A percentile compares a stretch with the other conserved stretches of the same genome.
Evolutionary conservation across 495 filamentous ascomycete genomes (phyloP).

Genomic region (Penicillium atrosanguineum): DNA sequence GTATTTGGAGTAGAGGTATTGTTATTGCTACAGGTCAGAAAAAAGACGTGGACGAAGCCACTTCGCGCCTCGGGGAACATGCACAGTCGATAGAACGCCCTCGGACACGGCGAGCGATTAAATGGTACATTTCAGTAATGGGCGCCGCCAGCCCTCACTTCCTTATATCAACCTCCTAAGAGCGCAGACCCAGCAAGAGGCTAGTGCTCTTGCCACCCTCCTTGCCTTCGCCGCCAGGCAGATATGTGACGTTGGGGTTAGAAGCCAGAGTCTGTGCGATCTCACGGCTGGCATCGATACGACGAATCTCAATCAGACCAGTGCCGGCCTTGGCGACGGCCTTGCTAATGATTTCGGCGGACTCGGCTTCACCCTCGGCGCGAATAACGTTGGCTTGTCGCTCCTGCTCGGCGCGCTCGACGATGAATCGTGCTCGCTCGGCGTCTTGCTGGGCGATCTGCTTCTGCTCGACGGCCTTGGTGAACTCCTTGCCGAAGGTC

Average conservation of each 20-base stretch:
- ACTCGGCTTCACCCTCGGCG: slow-evolving; percentile 95
- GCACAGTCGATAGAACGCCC: slow-evolving; percentile 30
- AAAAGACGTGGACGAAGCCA: slow-evolving; percentile 20
- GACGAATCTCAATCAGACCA: slow-evolving; percentile 89
- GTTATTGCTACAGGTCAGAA: slow-evolving; percentile 45
- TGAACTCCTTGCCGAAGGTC: slow-evolving; percentile 99
- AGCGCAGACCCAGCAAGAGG: slow-evolving; percentile 60
- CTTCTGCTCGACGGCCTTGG: slow-evolving; percentile 97
- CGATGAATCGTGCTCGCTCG: slow-evolving; percentile 94
- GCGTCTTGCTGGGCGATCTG: slow-evolving; percentile 99
- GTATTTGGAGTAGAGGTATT: slow-evolving; percentile 32
- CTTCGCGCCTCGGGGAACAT: slow-evolving; percentile 30
- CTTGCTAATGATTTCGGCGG: slow-evolving; percentile 88
- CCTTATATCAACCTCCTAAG: slow-evolving; percentile 21
- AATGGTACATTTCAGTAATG: slow-evolving; percentile 30
- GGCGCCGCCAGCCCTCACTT: slow-evolving; percentile 14
- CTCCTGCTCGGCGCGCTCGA: slow-evolving; percentile 99
- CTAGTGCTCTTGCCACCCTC: slow-evolving; percentile 61
- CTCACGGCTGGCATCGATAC: slow-evolving; percentile 95
- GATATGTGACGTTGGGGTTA: slow-evolving; percentile 96
- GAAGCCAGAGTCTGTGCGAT: slow-evolving; percentile 84
- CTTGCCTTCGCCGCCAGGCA: slow-evolving; percentile 72
- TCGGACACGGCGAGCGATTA: slow-evolving; percentile 25
- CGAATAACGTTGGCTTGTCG: slow-evolving; percentile 97
- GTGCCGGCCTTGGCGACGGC: slow-evolving; percentile 88